Conservation (phyloP, 2,329 filamentous ascomycete genomes). For the Akanthomyces muscarius region DNA sequence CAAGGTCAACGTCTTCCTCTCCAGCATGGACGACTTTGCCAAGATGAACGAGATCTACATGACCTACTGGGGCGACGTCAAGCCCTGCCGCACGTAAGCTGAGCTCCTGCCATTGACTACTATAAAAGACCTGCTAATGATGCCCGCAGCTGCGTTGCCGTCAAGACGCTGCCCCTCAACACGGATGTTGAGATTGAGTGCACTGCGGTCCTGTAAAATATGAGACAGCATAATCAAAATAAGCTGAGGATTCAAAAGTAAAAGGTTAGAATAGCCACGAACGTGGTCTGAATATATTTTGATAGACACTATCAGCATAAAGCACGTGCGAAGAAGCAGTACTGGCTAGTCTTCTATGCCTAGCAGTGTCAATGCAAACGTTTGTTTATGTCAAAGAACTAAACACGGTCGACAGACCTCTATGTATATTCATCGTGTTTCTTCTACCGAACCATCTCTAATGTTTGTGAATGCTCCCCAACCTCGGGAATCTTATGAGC, state of each 20-base stretch:
- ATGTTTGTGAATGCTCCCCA: no score
- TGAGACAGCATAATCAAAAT: not conserved
- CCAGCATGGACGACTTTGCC: constrained; percentile 68
- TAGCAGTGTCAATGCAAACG: not conserved
- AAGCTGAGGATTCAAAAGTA: not conserved
- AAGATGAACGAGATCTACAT: constrained; percentile 72
- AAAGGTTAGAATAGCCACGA: not conserved
- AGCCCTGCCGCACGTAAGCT: constrained; percentile 41
- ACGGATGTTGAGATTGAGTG: constrained; percentile 32
- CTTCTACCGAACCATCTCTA: not conserved
- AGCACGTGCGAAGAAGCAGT: no score
- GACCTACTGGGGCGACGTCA: constrained; percentile 59
- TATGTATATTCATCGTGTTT: not conserved
- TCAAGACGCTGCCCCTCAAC: constrained; percentile 32
- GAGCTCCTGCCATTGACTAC: not conserved
- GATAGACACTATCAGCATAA: not conserved
- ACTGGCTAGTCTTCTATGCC: no score
- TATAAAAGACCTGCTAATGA: not conserved
- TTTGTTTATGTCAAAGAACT: not conserved
- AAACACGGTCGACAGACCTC: constrained; percentile 23
- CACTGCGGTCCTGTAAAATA: constrained; percentile 28
- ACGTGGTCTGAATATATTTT: not conserved
- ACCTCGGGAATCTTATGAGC: not conserved
- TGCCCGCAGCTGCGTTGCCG: constrained; percentile 30
- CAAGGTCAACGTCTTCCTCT: constrained; percentile 70